A percentile compares a stretch with the other conserved stretches of the same genome.
phyloP scores from a whole-genome alignment of 352 stramenopile genomes.

The Pythium vanterpoolii region DNA sequence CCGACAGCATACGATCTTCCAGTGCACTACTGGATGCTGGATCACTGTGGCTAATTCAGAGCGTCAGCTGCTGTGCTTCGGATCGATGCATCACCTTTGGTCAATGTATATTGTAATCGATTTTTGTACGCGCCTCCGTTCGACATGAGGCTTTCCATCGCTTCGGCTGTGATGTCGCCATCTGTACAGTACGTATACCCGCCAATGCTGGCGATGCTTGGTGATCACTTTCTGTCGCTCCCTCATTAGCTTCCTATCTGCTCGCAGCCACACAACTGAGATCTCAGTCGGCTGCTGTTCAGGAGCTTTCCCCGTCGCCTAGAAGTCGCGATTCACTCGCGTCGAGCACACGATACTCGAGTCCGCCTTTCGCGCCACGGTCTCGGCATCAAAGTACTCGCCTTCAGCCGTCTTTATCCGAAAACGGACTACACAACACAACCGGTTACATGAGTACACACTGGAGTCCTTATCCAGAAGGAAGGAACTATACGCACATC shows the following conservation, averaged over 20 bases:
- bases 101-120: conserved; percentile 20
- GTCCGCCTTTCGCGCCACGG: conserved; percentile 64
- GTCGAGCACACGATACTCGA: conserved; percentile 78
- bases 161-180: not conserved
- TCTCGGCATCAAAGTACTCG: conserved; percentile 74
- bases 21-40: not conserved
- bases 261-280: not conserved
- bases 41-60: not conserved
- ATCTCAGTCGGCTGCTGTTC: not conserved
- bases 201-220: not conserved
- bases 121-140: conserved; percentile 4
- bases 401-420: conserved; percentile 79
- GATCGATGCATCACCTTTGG: not conserved
- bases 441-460: conserved; percentile 7
- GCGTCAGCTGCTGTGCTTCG: too few species aligned
- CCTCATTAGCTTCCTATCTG: not conserved
- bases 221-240: not conserved
- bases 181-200: not conserved
- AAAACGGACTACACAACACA: conserved; percentile 53
- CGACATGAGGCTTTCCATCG: not conserved
- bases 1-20: too few species aligned
- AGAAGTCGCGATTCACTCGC: conserved; percentile 59
- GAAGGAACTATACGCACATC: conserved; percentile 42
- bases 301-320: not conserved
- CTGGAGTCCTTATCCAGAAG: not conserved